Evolutionary conservation across 805 yeast species (phyloP), one percentile per base, ranked within the genome.

Genomic region (Wickerhamomyces mucosus): DNA sequence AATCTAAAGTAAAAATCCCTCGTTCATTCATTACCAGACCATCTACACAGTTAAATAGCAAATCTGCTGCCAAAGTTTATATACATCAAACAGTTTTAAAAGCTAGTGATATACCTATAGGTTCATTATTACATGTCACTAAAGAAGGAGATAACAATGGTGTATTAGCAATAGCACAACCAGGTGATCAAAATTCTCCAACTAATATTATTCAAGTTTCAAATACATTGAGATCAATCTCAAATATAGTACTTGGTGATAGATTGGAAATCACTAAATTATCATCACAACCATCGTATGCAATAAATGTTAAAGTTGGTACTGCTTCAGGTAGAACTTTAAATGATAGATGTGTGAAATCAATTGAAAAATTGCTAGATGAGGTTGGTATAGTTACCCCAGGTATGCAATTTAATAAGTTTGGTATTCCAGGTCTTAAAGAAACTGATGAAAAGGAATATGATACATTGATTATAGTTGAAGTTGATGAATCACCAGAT

Each of bases 331-430:
- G 57, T 0, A 34, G 24, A 4, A 39, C 34, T 7, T 34, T 51
- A 2, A 38, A 45, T 7, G 40, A 39, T 6, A 30, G 45, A 29
- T 38, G 55, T 3, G 51, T 53, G 29, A 55, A 60, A 25, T 31
- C 53, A 1, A 42, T 73, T 8, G 67, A 59, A 30, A 65, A 67
- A 24, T 38, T 62, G 1, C 40, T 78, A 8, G 56, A 62, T 29
- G 78, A 76, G 17, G 57, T 68, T 19, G 86, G 88, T 0, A 47
- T 82, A 7, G 39, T 80, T 1, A 69, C 70, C 46, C 78, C 85
- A 1, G 79, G 79, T 7, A 56, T 68, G 57, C 40, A 38, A 14
- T 53, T 64, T 27, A 36, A 42, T 5, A 44, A 53, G 9, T 41
- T 55, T 17, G 33, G 32, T 15, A 22, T 37, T 13, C 42, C 50